Evolutionary conservation across 352 stramenopile genomes (phyloP).

Genomic region (Phytophthora sojae): DNA sequence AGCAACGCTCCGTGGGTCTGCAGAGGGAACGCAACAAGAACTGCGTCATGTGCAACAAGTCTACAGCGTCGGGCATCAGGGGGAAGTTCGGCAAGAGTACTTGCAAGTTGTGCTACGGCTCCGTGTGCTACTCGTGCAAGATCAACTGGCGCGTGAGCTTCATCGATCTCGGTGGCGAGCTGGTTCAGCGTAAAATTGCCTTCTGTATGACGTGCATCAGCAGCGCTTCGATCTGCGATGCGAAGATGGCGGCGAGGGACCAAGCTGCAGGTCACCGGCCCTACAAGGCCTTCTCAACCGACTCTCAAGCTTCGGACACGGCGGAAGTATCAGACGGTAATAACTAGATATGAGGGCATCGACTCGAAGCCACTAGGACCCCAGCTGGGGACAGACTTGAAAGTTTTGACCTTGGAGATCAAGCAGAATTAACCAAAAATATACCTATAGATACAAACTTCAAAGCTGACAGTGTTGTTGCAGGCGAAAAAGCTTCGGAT

Average conservation of each 20-base stretch:
- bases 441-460: no score
- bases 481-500: background rate
- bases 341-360: no score
- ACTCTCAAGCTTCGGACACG: background rate
- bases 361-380: no score
- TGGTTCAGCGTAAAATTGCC: slow-evolving; percentile 26
- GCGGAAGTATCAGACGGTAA: background rate
- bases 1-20: slow-evolving; percentile 20
- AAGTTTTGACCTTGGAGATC: no score
- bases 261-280: slow-evolving; percentile 1
- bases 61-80: slow-evolving; percentile 3
- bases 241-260: slow-evolving; percentile 6
- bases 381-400: no score
- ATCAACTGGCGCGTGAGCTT: slow-evolving; percentile 36
- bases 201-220: slow-evolving; percentile 43
- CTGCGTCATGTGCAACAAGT: slow-evolving; percentile 21
- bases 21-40: slow-evolving; percentile 6
- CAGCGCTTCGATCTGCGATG: slow-evolving; percentile 11
- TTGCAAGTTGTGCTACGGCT: slow-evolving; percentile 27
- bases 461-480: background rate
- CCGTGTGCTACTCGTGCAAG: slow-evolving; percentile 29
- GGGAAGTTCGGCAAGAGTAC: slow-evolving; percentile 24
- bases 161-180: slow-evolving; percentile 14
- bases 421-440: no score
- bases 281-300: background rate